phyloP scores from a whole-genome alignment of 805 yeast genomes.

The Brettanomyces sp. region DNA sequence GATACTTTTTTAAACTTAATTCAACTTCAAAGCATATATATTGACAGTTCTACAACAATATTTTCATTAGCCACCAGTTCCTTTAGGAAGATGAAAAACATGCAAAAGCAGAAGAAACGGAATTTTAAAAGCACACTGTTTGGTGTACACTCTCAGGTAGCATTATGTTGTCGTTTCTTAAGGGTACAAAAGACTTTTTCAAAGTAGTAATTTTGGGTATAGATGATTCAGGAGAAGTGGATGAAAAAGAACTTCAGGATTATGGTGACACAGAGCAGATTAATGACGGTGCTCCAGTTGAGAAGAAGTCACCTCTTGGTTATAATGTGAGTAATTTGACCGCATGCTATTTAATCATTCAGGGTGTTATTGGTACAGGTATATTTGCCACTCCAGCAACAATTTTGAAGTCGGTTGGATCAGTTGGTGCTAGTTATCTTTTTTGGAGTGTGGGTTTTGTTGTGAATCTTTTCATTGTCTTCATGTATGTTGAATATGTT shows the following conservation, averaged over 20 bases:
- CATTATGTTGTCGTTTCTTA: not conserved
- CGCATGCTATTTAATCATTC: constrained; percentile 57
- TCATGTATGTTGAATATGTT: constrained; percentile 32
- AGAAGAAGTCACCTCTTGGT: constrained; percentile 22
- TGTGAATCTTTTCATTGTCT: constrained; percentile 28
- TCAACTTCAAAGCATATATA: too few species aligned
- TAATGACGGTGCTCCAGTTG: constrained; percentile 32
- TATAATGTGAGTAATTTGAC: constrained; percentile 27
- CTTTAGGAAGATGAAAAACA: too few species aligned
- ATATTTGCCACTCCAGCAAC: constrained; percentile 63
- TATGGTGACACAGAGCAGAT: not conserved
- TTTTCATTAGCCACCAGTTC: too few species aligned
- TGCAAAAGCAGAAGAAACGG: too few species aligned
- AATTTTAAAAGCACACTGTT: too few species aligned
- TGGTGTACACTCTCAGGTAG: too few species aligned
- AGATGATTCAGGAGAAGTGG: not conserved
- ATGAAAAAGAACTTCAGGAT: not conserved
- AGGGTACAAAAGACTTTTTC: not conserved
- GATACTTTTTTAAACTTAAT: too few species aligned
- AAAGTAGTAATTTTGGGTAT: not conserved
- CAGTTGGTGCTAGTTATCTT: constrained; percentile 33
- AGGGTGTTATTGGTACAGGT: constrained; percentile 71
- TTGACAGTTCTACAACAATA: too few species aligned
- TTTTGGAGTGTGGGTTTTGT: constrained; percentile 33
- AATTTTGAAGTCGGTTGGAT: constrained; percentile 36